Percentiles rank a stretch among this genome's conserved stretches.
phyloP scores from a whole-genome alignment of 768 basidiomycete species.

The Serendipita sp. region DNA sequence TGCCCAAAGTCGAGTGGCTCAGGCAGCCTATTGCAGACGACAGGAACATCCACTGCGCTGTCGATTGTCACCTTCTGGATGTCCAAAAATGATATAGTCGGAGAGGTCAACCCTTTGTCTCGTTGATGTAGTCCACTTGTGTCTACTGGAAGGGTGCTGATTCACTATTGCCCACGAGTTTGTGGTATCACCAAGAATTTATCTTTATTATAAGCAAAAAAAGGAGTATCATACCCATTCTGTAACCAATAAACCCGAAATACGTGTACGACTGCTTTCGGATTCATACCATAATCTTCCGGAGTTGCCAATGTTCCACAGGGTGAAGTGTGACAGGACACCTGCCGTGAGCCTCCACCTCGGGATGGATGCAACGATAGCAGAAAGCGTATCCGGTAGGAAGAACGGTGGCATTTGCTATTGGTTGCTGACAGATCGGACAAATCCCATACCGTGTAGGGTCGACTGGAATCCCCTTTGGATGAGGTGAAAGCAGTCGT shows the following conservation, averaged over 20 bases:
- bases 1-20: too few species aligned
- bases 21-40: too few species aligned
- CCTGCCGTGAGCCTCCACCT: conserved; percentile 55
- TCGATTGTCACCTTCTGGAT: too few species aligned
- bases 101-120: too few species aligned
- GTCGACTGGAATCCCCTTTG: conserved; percentile 41
- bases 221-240: too few species aligned
- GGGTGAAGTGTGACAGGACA: conserved; percentile 81
- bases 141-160: too few species aligned
- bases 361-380: conserved; percentile 76
- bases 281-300: conserved; percentile 67
- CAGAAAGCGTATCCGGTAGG: conserved; percentile 93
- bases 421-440: conserved; percentile 53
- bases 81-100: too few species aligned
- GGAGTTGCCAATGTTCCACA: conserved; percentile 59
- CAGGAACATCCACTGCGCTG: too few species aligned
- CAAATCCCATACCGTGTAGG: conserved; percentile 59
- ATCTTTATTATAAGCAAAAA: too few species aligned
- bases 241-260: background rate
- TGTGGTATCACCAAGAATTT: too few species aligned
- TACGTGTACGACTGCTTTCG: background rate
- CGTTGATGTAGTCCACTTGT: too few species aligned
- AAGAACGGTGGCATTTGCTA: conserved; percentile 76
- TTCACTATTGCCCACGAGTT: too few species aligned
- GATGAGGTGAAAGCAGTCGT: conserved; percentile 55